Evolutionary conservation across 1,284 basidiomycete species (phyloP).

Genomic region (Trametes hirsuta): DNA sequence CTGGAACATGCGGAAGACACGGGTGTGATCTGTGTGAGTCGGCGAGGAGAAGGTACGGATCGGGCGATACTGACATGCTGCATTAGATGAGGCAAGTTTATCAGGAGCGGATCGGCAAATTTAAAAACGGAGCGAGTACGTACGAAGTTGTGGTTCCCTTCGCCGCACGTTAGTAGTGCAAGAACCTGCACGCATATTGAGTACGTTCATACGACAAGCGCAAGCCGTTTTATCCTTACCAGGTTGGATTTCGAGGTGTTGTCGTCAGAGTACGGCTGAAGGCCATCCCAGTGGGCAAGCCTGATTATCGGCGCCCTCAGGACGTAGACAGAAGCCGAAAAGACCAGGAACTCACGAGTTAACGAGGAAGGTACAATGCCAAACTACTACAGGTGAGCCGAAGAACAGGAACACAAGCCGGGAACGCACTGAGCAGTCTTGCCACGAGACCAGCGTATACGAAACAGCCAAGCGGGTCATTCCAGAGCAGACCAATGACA

Average conservation of each 20-base stretch:
- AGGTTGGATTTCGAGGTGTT: constrained; percentile 77
- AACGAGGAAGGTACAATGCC: constrained; percentile 82
- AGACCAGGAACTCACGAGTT: constrained; percentile 60
- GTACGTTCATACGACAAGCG: not conserved
- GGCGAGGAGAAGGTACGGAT: not conserved
- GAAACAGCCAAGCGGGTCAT: constrained; percentile 63
- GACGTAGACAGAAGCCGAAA: not conserved
- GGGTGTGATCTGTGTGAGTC: not conserved
- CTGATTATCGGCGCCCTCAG: constrained; percentile 35
- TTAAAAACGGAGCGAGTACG: constrained; percentile 28
- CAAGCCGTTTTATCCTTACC: constrained; percentile 39
- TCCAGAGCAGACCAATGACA: constrained; percentile 56
- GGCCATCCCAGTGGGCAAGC: constrained; percentile 77
- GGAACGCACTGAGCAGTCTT: constrained; percentile 55
- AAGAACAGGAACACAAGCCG: not conserved
- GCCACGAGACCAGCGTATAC: constrained; percentile 73
- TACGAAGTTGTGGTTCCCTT: constrained; percentile 82
- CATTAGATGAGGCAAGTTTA: not conserved
- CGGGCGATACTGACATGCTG: constrained; percentile 36
- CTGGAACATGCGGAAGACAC: constrained; percentile 38
- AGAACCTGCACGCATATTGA: constrained; percentile 51
- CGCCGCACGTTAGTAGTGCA: constrained; percentile 73
- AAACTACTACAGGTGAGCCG: constrained; percentile 44
- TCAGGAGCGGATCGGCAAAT: not conserved
- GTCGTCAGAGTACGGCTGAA: constrained; percentile 80